A percentile compares a stretch with the other conserved stretches of the same genome.
Conservation (phyloP, 495 filamentous ascomycete genomes). For the Neurospora hispaniola region DNA sequence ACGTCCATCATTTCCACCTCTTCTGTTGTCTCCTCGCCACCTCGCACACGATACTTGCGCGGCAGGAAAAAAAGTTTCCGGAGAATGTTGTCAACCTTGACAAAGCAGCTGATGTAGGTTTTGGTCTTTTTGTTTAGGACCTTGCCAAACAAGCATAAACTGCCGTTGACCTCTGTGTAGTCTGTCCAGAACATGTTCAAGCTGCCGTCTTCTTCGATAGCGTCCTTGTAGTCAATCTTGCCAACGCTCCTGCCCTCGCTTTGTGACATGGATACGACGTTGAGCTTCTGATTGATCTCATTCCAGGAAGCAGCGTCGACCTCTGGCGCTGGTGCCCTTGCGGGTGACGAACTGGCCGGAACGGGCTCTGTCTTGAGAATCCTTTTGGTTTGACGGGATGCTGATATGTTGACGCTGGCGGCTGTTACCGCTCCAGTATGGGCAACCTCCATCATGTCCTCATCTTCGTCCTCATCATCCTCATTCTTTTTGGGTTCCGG, state of each 20-base stretch:
- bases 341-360: constrained; percentile 68
- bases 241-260: constrained; percentile 53
- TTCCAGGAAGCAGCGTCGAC: constrained; percentile 87
- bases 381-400: constrained; percentile 69
- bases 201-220: constrained; percentile 82
- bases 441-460: constrained; percentile 75
- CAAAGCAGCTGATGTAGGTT: constrained; percentile 77
- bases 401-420: constrained; percentile 75
- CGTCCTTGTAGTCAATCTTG: constrained; percentile 70
- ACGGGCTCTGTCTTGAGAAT: constrained; percentile 52
- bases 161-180: constrained; percentile 88
- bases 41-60: constrained; percentile 47
- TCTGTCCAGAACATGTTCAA: constrained; percentile 95
- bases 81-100: constrained; percentile 91
- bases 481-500: constrained; percentile 48
- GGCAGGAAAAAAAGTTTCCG: constrained; percentile 91
- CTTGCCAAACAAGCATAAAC: constrained; percentile 90
- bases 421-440: constrained; percentile 58
- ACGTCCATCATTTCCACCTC: constrained; percentile 85
- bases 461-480: constrained; percentile 60
- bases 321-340: constrained; percentile 39
- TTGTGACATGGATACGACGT: constrained; percentile 59
- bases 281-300: constrained; percentile 73
- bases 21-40: constrained; percentile 60
- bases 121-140: constrained; percentile 80